These are phyloP conservation scores for Beta vulgaris DNA, from an alignment of 148 eudicot species.

Conservation along the genomic window DNA sequence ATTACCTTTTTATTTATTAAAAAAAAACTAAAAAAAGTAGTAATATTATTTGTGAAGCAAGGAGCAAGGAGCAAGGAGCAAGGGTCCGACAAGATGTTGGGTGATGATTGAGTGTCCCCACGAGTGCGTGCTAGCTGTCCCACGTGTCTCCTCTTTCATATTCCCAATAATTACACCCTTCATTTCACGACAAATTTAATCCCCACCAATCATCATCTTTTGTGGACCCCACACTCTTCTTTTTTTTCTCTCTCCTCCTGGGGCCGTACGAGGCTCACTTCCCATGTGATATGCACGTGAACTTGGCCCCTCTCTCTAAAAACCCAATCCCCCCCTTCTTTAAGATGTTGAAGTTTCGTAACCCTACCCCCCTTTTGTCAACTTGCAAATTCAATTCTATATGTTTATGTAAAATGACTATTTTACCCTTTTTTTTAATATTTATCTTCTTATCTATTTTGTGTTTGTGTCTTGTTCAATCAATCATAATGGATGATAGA, in stretches of 20 bases:
- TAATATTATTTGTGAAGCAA: no score
- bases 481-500: slow-evolving; percentile 28
- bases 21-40: no score
- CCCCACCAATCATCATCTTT: slow-evolving; percentile 21
- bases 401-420: background rate
- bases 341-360: slow-evolving; percentile 4
- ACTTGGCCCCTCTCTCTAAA: slow-evolving; percentile 6
- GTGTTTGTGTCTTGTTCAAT: slow-evolving; percentile 25
- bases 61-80: background rate
- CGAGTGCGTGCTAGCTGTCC: slow-evolving; percentile 35
- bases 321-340: background rate
- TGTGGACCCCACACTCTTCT: background rate
- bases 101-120: slow-evolving; percentile 37
- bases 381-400: background rate
- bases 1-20: no score
- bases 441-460: no score
- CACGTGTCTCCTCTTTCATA: slow-evolving; percentile 27
- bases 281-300: slow-evolving; percentile 37
- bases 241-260: slow-evolving; percentile 19
- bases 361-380: slow-evolving; percentile 12
- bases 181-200: slow-evolving; percentile 10
- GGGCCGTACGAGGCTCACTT: slow-evolving; percentile 26
- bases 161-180: slow-evolving; percentile 9
- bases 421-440: background rate
- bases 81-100: slow-evolving; percentile 37